Conservation (phyloP, 768 basidiomycete genomes). For the Mycena filopes region DNA sequence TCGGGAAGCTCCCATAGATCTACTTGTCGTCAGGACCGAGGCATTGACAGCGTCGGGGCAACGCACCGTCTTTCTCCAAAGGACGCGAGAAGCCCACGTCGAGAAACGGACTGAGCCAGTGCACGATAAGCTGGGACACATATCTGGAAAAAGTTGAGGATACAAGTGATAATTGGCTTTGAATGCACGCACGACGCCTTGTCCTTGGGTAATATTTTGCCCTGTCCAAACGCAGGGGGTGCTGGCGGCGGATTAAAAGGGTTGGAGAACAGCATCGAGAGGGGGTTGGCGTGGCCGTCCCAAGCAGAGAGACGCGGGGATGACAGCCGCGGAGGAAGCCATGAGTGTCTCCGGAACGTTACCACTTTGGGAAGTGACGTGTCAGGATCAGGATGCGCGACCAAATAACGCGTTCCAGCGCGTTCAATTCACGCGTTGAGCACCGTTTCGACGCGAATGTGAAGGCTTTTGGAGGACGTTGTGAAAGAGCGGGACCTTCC, state of each 20-base stretch:
- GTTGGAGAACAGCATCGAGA: constrained; percentile 28
- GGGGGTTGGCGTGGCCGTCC: background rate
- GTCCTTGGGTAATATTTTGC: constrained; percentile 34
- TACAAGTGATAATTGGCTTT: background rate
- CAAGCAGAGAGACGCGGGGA: too few relatives aligned
- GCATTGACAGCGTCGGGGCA: too few relatives aligned
- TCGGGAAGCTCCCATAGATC: constrained; percentile 66
- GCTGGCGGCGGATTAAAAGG: constrained; percentile 36
- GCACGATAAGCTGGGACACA: constrained; percentile 58
- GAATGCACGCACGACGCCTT: constrained; percentile 47
- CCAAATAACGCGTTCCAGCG: too few relatives aligned
- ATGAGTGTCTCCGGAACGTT: too few relatives aligned
- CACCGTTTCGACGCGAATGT: too few relatives aligned
- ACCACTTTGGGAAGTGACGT: too few relatives aligned
- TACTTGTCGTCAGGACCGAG: constrained; percentile 32
- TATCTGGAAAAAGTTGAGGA: constrained; percentile 43
- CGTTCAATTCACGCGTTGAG: too few relatives aligned
- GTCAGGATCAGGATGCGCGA: too few relatives aligned
- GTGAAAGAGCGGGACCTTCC: too few relatives aligned
- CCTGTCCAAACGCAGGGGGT: constrained; percentile 35
- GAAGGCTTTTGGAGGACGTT: too few relatives aligned
- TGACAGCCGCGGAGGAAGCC: too few relatives aligned
- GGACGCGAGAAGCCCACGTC: constrained; percentile 69
- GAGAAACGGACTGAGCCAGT: constrained; percentile 67
- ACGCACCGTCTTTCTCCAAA: constrained; percentile 63